These are phyloP conservation scores for Purpureocillium takamizusanense DNA, from an alignment of 2,329 filamentous ascomycete species.

Conservation along the genomic window DNA sequence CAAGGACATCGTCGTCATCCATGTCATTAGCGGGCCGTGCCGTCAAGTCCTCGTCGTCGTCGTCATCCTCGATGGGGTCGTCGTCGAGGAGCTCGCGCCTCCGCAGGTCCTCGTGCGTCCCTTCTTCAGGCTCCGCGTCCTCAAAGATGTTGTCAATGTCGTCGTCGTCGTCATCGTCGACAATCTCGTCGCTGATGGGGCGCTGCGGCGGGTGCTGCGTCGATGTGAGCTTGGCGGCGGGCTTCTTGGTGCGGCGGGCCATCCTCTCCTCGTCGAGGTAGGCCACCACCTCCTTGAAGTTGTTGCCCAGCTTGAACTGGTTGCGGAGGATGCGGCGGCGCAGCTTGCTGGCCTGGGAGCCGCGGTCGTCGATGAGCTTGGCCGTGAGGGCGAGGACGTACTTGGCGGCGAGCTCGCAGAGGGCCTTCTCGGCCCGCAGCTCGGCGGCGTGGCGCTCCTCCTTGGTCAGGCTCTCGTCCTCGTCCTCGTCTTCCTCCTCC, in stretches of 20 bases:
- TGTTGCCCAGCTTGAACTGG: constrained; percentile 68
- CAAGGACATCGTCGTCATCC: constrained; percentile 36
- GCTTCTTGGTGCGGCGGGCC: constrained; percentile 32
- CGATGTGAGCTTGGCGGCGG: constrained; percentile 16
- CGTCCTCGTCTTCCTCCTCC: constrained; percentile 45
- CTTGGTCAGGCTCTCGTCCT: constrained; percentile 43
- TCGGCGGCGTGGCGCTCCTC: constrained; percentile 54
- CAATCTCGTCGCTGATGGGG: constrained; percentile 33
- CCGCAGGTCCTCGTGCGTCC: constrained; percentile 47
- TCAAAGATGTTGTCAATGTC: constrained; percentile 32
- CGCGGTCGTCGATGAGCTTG: constrained; percentile 60
- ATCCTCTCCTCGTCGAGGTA: constrained; percentile 66
- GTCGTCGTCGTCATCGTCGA: constrained; percentile 32
- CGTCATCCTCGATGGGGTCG: constrained; percentile 29
- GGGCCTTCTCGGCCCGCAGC: constrained; percentile 71
- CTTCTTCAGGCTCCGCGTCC: constrained; percentile 46
- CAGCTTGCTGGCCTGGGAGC: constrained; percentile 52
- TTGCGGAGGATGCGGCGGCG: constrained; percentile 69
- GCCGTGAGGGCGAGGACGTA: constrained; percentile 73
- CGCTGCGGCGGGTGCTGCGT: constrained; percentile 20
- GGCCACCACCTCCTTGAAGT: constrained; percentile 75
- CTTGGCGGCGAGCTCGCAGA: constrained; percentile 80
- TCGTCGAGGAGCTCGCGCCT: constrained; percentile 45
- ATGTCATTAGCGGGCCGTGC: constrained; percentile 24
- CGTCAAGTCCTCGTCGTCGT: constrained; percentile 15